Percentiles rank a stretch among this genome's conserved stretches.
These are phyloP conservation scores for Vigna unguiculata DNA, from an alignment of 306 rosid genomes.

Conservation along the genomic window DNA sequence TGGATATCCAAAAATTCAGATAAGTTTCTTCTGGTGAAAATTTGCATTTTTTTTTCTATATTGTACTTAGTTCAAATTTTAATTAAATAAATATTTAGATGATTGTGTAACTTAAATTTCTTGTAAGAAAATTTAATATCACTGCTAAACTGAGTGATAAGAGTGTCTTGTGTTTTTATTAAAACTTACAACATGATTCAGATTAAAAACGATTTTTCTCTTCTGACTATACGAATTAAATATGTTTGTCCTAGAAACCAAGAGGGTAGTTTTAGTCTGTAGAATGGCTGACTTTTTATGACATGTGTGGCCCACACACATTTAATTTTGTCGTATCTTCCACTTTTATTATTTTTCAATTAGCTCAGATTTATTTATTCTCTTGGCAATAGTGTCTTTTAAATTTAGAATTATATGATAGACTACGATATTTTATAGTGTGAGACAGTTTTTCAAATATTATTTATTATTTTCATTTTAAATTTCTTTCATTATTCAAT, in stretches of 20 bases:
- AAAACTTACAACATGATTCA: background rate
- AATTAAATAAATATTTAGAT: too few species aligned
- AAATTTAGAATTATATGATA: background rate
- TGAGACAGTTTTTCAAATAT: background rate
- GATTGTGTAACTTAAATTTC: too few species aligned
- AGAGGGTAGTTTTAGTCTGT: background rate
- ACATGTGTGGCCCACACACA: background rate
- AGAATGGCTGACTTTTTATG: background rate
- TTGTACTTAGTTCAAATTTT: too few species aligned
- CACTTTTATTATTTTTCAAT: background rate
- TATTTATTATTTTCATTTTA: background rate
- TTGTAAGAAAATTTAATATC: background rate
- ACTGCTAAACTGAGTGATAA: background rate
- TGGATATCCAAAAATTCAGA: background rate
- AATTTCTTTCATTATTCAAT: background rate
- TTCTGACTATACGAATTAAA: background rate
- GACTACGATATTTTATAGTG: background rate
- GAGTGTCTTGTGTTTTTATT: background rate
- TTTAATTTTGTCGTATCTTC: background rate
- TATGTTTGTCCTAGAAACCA: background rate
- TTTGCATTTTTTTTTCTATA: background rate
- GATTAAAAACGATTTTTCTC: background rate
- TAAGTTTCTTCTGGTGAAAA: background rate
- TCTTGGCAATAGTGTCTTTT: background rate
- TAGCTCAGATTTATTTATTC: background rate